These are phyloP conservation scores for Xylariaceae sp. DNA, from an alignment of 2,329 filamentous ascomycete species.

Conservation along the genomic window DNA sequence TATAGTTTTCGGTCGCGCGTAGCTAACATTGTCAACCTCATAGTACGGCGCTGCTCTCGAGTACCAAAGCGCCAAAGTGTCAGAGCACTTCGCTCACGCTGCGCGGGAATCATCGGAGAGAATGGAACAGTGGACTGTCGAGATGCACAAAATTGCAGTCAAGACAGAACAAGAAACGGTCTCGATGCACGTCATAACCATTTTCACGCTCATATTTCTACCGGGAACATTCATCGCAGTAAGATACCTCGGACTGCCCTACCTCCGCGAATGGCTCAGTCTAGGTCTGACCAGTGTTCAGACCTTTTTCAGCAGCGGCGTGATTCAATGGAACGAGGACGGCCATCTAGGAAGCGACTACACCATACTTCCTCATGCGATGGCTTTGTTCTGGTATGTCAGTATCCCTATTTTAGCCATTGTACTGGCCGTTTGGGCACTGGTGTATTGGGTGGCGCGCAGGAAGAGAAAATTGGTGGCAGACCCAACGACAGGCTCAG, in stretches of 20 bases:
- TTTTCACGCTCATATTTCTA: conserved; percentile 29
- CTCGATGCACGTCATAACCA: conserved; percentile 31
- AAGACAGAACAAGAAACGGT: conserved; percentile 42
- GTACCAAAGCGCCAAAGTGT: conserved; percentile 20
- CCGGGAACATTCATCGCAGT: conserved; percentile 30
- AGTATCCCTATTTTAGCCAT: background rate
- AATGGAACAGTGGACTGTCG: conserved; percentile 30
- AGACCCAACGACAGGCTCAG: background rate
- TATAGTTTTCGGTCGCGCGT: no score
- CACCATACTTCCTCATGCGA: background rate
- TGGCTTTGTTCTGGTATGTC: conserved; percentile 7
- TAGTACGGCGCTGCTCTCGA: conserved; percentile 24
- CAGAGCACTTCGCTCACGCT: conserved; percentile 20
- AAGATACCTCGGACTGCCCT: conserved; percentile 14
- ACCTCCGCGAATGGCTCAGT: background rate
- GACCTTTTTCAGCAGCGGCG: background rate
- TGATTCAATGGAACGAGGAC: background rate
- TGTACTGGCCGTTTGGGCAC: background rate
- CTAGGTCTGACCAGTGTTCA: background rate
- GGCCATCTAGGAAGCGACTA: background rate
- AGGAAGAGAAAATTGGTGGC: background rate
- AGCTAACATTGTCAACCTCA: background rate
- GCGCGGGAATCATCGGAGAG: conserved; percentile 14
- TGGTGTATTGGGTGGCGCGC: background rate
- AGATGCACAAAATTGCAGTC: conserved; percentile 49